Evolutionary conservation across 805 yeast genomes (phyloP).

Genomic region (Wickerhamiella cacticola): DNA sequence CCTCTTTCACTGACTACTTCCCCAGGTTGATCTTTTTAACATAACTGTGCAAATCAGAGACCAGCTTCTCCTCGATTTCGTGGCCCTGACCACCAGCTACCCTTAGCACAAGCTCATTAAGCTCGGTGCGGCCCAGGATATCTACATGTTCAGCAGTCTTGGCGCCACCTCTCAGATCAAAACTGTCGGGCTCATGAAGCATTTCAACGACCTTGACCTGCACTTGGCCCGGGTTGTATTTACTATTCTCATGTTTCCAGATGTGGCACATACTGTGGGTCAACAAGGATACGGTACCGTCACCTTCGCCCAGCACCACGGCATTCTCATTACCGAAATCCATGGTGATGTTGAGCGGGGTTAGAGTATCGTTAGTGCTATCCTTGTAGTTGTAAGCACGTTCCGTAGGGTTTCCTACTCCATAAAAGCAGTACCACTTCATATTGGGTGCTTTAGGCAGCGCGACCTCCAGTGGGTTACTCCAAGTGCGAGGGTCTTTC

Average conservation of each 20-base stretch:
- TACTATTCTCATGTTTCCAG: conserved; percentile 56
- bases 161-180: conserved; percentile 94
- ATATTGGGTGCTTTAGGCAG: conserved; percentile 89
- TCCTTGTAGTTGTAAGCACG: conserved; percentile 79
- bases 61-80: conserved; percentile 44
- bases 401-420: conserved; percentile 95
- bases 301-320: conserved; percentile 82
- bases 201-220: conserved; percentile 77
- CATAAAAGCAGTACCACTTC: conserved; percentile 82
- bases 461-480: conserved; percentile 86
- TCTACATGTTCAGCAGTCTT: conserved; percentile 97
- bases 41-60: conserved; percentile 52
- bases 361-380: conserved; percentile 40
- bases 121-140: conserved; percentile 81
- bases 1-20: background rate
- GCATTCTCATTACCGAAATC: conserved; percentile 52
- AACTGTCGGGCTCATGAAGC: conserved; percentile 83
- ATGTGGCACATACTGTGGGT: conserved; percentile 86
- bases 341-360: conserved; percentile 57
- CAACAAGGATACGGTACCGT: conserved; percentile 82
- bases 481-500: conserved; percentile 69
- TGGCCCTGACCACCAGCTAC: conserved; percentile 77
- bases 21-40: conserved; percentile 44
- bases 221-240: conserved; percentile 66
- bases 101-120: conserved; percentile 71